Percentiles rank a stretch among this genome's conserved stretches.
These are phyloP conservation scores for Xerocomus minutiporus DNA, from an alignment of 1,284 basidiomycete genomes.

Conservation along the genomic window DNA sequence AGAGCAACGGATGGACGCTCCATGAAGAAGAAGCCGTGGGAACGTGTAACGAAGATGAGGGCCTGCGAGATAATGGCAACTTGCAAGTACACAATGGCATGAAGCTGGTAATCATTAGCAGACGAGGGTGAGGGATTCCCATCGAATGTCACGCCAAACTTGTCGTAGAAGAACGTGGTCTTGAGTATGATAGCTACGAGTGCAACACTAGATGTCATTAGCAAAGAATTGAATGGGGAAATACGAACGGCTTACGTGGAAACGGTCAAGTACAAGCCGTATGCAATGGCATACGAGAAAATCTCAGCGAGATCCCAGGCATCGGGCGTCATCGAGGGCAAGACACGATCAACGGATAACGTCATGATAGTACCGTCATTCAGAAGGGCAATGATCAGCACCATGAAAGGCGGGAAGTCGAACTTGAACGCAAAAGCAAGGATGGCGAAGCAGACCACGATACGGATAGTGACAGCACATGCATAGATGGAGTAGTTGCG, in stretches of 20 bases:
- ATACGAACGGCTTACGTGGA: slow-evolving; percentile 66
- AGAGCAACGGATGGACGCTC: slow-evolving; percentile 91
- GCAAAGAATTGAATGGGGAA: slow-evolving; percentile 16
- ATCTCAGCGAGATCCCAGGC: slow-evolving; percentile 97
- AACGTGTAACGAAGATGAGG: slow-evolving; percentile 94
- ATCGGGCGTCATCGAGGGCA: slow-evolving; percentile 89
- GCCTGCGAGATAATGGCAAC: slow-evolving; percentile 99
- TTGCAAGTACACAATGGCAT: slow-evolving; percentile 82
- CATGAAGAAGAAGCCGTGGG: slow-evolving; percentile 97
- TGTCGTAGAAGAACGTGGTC: slow-evolving; percentile 87
- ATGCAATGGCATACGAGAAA: slow-evolving; percentile 92
- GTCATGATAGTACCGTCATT: slow-evolving; percentile 99
- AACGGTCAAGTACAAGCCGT: slow-evolving; percentile 87
- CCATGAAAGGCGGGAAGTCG: slow-evolving; percentile 99
- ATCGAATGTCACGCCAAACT: slow-evolving; percentile 70
- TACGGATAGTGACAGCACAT: slow-evolving; percentile 92
- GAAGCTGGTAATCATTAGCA: slow-evolving; percentile 73
- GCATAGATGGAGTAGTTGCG: slow-evolving; percentile 80
- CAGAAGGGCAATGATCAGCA: slow-evolving; percentile 93
- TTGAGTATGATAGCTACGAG: slow-evolving; percentile 84
- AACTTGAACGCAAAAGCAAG: slow-evolving; percentile 95
- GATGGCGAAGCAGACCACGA: slow-evolving; percentile 95
- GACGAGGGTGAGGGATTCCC: slow-evolving; percentile 39
- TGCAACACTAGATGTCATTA: slow-evolving; percentile 48
- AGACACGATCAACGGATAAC: slow-evolving; percentile 92